Evolutionary conservation across 108 stramenopile genomes (phyloP).

Genomic region (Cylindrotheca fusiformis): DNA sequence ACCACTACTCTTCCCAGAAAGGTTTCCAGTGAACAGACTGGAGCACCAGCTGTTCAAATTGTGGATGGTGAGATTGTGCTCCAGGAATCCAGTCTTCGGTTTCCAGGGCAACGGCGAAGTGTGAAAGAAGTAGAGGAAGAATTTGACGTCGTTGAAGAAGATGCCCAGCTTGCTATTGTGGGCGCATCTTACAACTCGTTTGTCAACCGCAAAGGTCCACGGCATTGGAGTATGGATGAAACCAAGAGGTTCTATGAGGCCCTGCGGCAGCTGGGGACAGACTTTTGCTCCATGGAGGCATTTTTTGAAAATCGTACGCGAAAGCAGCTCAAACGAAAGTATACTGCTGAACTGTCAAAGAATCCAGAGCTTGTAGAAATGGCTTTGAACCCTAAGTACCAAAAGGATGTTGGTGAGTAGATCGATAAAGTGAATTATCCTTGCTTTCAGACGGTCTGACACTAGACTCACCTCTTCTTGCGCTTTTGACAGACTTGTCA

Average conservation of each 20-base stretch:
- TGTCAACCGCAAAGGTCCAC: conserved; percentile 28
- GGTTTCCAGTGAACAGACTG: conserved; percentile 8
- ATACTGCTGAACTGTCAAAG: conserved; percentile 50
- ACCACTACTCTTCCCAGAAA: not conserved
- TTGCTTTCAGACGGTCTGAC: conserved; percentile 4
- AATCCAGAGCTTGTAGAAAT: conserved; percentile 73
- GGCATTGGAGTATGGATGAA: conserved; percentile 63
- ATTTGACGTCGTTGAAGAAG: conserved; percentile 52
- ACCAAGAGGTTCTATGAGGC: conserved; percentile 70
- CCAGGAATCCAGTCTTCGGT: conserved; percentile 54
- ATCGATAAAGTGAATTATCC: not conserved
- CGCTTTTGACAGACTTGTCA: conserved; percentile 22
- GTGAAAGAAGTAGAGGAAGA: conserved; percentile 46
- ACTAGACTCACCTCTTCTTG: conserved; percentile 2
- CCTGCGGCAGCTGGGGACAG: conserved; percentile 70
- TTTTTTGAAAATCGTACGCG: conserved; percentile 46
- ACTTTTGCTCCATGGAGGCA: conserved; percentile 77
- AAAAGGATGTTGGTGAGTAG: conserved; percentile 32
- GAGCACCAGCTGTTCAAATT: conserved; percentile 52
- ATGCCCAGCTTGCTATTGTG: conserved; percentile 42
- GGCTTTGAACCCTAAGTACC: conserved; percentile 63
- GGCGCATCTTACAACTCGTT: conserved; percentile 54
- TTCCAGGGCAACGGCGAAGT: conserved; percentile 28
- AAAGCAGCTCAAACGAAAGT: conserved; percentile 75
- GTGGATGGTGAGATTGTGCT: conserved; percentile 71